phyloP scores from a whole-genome alignment of 202 grass and related monocot genomes.

The Brachypodium distachyon region DNA sequence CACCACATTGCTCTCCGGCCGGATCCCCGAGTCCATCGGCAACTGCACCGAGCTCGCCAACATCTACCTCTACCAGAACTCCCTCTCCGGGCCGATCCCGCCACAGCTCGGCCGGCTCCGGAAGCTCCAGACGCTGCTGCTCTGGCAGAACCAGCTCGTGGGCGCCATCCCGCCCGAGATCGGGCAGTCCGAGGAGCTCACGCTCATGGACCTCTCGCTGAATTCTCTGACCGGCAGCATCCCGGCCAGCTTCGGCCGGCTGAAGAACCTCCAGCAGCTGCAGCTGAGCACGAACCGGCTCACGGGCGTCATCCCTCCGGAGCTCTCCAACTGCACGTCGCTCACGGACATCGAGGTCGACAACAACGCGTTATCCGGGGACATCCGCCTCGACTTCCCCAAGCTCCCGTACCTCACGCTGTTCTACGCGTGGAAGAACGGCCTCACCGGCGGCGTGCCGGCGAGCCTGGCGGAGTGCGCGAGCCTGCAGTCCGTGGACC shows the following conservation, averaged over 20 bases:
- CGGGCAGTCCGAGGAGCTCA: conserved; percentile 56
- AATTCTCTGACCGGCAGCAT: conserved; percentile 73
- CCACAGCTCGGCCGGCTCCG: conserved; percentile 40
- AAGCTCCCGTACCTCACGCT: conserved; percentile 66
- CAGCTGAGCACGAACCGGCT: conserved; percentile 92
- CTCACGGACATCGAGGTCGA: conserved; percentile 79
- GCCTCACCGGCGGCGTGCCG: conserved; percentile 68
- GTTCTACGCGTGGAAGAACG: conserved; percentile 96
- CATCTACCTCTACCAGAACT: conserved; percentile 96
- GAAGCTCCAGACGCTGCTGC: conserved; percentile 73
- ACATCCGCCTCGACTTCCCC: conserved; percentile 70
- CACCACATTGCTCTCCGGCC: conserved; percentile 67
- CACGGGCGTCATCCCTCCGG: conserved; percentile 54
- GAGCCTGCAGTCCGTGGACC: conserved; percentile 72
- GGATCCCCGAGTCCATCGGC: conserved; percentile 78
- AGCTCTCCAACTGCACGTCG: conserved; percentile 76
- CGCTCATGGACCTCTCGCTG: conserved; percentile 68
- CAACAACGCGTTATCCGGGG: conserved; percentile 80
- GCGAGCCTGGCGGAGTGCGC: conserved; percentile 48
- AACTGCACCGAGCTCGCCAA: conserved; percentile 75
- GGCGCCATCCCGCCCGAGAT: conserved; percentile 66
- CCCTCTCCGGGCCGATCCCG: conserved; percentile 67
- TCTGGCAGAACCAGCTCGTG: conserved; percentile 91
- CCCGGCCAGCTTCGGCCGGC: conserved; percentile 43
- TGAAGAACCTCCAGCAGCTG: conserved; percentile 65